Evolutionary conservation across 2,329 filamentous ascomycete genomes (phyloP).

Genomic region (Metarhizium album): DNA sequence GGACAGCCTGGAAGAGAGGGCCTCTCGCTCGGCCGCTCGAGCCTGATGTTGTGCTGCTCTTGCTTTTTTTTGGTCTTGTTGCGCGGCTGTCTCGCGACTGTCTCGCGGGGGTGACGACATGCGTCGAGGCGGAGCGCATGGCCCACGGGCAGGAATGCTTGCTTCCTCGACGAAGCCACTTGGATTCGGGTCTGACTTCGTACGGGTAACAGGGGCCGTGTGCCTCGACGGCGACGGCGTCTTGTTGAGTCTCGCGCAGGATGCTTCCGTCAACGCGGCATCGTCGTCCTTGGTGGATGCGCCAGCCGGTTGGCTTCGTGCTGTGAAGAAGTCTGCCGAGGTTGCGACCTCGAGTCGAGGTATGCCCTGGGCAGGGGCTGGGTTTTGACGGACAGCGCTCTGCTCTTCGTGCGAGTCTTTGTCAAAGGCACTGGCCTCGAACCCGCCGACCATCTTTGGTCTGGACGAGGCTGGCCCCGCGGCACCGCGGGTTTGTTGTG

Average conservation of each 20-base stretch:
- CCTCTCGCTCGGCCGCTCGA: constrained; percentile 28
- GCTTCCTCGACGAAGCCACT: constrained; percentile 7
- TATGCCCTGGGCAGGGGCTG: background rate
- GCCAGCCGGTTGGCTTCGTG: constrained; percentile 26
- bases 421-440: constrained; percentile 32
- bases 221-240: constrained; percentile 24
- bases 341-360: constrained; percentile 15
- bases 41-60: constrained; percentile 15
- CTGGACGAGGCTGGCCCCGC: background rate
- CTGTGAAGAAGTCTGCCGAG: constrained; percentile 30
- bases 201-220: constrained; percentile 9
- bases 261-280: constrained; percentile 30
- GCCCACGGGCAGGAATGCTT: background rate
- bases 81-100: background rate
- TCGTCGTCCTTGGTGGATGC: constrained; percentile 16
- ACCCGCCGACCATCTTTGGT: constrained; percentile 15
- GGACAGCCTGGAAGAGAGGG: constrained; percentile 31
- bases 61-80: constrained; percentile 2
- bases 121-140: constrained; percentile 8
- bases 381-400: background rate
- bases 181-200: constrained; percentile 29
- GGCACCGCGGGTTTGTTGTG: constrained; percentile 2
- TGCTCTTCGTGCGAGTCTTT: constrained; percentile 16
- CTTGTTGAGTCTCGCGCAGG: constrained; percentile 31
- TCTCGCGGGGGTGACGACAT: background rate